These are phyloP conservation scores for Lipomyces oligophaga DNA, from an alignment of 805 yeast species.

Conservation along the genomic window DNA sequence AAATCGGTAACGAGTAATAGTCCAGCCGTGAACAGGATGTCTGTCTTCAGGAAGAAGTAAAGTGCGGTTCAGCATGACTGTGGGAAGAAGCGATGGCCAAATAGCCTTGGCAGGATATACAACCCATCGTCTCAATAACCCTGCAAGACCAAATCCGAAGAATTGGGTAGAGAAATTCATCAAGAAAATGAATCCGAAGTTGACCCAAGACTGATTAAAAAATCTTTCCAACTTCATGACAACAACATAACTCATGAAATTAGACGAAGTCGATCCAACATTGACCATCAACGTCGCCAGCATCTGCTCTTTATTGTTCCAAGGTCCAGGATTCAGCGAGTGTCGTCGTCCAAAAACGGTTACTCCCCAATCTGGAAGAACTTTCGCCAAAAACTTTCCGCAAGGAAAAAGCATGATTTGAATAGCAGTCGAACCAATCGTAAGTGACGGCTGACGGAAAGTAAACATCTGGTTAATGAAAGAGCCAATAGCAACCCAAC, in stretches of 20 bases:
- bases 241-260: constrained; percentile 49
- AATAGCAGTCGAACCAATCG: constrained; percentile 50
- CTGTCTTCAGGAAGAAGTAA: constrained; percentile 36
- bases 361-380: constrained; percentile 47
- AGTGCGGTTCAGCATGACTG: constrained; percentile 48
- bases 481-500: constrained; percentile 54
- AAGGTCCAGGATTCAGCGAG: constrained; percentile 60
- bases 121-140: constrained; percentile 54
- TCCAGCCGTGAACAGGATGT: constrained; percentile 50
- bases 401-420: constrained; percentile 58
- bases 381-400: constrained; percentile 46
- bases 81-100: constrained; percentile 67
- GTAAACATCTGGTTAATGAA: constrained; percentile 57
- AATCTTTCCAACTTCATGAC: constrained; percentile 12
- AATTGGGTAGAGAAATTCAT: constrained; percentile 45
- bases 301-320: constrained; percentile 64
- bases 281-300: constrained; percentile 46
- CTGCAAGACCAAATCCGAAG: constrained; percentile 66
- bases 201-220: constrained; percentile 11
- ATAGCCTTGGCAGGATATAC: constrained; percentile 57
- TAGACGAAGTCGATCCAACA: constrained; percentile 12
- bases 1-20: constrained; percentile 49
- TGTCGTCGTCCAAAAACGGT: constrained; percentile 47
- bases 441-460: constrained; percentile 52
- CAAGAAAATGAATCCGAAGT: constrained; percentile 12